Evolutionary conservation across 2,329 filamentous ascomycete species (phyloP), one percentile per base, ranked within the genome.

Genomic region (Xylaria hypoxylon): DNA sequence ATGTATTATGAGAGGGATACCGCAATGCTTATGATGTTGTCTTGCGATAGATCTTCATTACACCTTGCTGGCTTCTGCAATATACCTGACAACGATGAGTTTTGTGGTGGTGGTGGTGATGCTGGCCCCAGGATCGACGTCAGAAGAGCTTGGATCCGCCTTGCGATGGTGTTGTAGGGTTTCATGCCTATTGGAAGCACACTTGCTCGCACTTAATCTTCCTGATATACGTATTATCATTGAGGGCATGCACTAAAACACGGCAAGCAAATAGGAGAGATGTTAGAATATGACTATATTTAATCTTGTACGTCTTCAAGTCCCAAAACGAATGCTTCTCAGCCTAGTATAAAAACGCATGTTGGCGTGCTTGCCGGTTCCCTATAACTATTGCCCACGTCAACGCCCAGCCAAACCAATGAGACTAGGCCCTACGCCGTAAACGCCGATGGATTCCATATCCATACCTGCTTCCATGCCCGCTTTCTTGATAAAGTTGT

Each of bases 381-480:
- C 60, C 33, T 38, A 53, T 52, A 45, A 45, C 47, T 24, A 40
- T 24, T 28, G 15, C 19, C 44, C 45, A 64, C 44, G 57, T 51
- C 22, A 61, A 65, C 35, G 57, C 57, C 22, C 28, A 42, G 48
- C 44, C 26, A 13, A 55, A n/a, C 51, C 8, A 47, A 47, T 13
- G 22, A 24, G 26, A 24, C 47, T 19, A 8, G 26, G 7, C 48
- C 19, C 48, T 33, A 40, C 35, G 19, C 60, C 56, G 7, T 52
- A 17, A 65, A 64, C 59, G 44, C 65, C 64, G 6, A 58, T 67
- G 40, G 31, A 59, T 40, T 47, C 35, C 59, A 10, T 59, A 17
- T 53, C 31, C 51, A 56, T 56, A 51, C 10, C 40, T 42, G 47
- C 61, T 52, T 15, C 44, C 19, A 58, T 60, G 33, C 31, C 31